Evolutionary conservation across 768 basidiomycete species (phyloP).

Genomic region (Daedaleopsis sinensis): DNA sequence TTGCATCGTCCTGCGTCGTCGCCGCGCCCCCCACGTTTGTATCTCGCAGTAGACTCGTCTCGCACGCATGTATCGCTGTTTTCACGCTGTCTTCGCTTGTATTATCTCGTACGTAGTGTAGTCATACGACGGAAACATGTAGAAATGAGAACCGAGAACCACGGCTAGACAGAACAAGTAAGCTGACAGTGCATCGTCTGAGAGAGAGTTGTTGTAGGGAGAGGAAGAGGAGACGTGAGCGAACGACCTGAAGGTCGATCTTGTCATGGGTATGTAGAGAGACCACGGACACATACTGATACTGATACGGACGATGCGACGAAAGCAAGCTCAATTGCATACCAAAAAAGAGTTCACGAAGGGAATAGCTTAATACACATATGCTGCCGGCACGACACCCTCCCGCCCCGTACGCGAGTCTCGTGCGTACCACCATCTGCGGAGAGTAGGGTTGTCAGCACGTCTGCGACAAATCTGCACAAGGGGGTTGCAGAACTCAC

Average conservation of each 20-base stretch:
- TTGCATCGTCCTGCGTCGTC: conserved; percentile 1
- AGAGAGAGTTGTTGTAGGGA: neutral
- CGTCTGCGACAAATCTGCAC: neutral
- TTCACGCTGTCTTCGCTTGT: conserved; percentile 1
- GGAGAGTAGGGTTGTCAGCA: conserved; percentile 13
- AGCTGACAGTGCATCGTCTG: conserved; percentile 11
- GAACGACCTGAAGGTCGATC: conserved; percentile 42
- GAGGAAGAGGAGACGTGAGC: conserved; percentile 21
- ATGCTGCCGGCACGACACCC: conserved; percentile 91
- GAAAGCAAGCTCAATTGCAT: conserved; percentile 25
- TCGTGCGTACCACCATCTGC: conserved; percentile 93
- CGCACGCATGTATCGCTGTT: neutral
- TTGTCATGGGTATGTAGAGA: conserved; percentile 39
- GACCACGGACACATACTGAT: conserved; percentile 22
- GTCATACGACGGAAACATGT: conserved; percentile 12
- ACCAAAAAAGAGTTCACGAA: conserved; percentile 17
- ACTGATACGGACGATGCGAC: conserved; percentile 29
- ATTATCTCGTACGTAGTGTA: conserved; percentile 22
- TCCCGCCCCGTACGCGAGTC: conserved; percentile 79
- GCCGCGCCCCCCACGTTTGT: conserved; percentile 17
- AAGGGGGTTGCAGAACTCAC: conserved; percentile 46
- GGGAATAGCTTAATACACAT: conserved; percentile 66
- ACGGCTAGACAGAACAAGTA: conserved; percentile 4
- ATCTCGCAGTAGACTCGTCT: neutral
- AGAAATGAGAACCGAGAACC: neutral